Evolutionary conservation across 192 early-diverging fungal genomes (phyloP), one percentile per base, ranked within the genome.

Genomic region (Coemansia pectinata): DNA sequence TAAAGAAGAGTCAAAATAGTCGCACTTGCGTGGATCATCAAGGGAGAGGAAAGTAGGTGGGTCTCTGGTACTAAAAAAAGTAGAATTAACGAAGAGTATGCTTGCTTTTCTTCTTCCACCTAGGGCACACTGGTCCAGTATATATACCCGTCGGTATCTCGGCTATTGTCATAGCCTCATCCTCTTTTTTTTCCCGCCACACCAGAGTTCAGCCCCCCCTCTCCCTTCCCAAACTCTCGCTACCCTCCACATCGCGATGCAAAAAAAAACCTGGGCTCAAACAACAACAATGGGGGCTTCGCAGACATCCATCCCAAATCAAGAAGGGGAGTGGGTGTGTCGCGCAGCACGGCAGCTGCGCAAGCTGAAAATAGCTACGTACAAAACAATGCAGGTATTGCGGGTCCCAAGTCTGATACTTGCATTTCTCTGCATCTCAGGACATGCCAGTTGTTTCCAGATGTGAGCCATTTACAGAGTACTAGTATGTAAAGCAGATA

Each of bases 161-260:
- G 27, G 29, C 14, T 57, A 57, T 55, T 55, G 55, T 31, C 55
- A 17, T 57, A 29, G 29, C 14, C 31, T 31, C 31, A 10, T 19
- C 59, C 36, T 40, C 59, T n/a, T n/a, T 9, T 48, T 27, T 3
- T 48, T 61, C 59, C n/a, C 36, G 59, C 36, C 59, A 61, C 59
- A 39, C 31, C 55, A 34, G 55, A 58, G 55, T n/a, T 40, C 59
- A 61, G 34, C 58, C 58, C 36, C 59, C 1, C 21, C 33, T 33
- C 33, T 36, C 33, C 6, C 55, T 58, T 58, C 29, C 55, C 59
- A 61, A 61, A 61, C 59, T 61, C 59, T 61, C 59, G 38, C 59
- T 61, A 23, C 21, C 34, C 59, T 40, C 38, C 59, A 40, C 59
- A 61, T 61, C 36, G 59, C 17, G 57, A n/a, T 34, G 52, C 34